Conservation (phyloP, 805 yeast genomes). For the Starmerella apis region DNA sequence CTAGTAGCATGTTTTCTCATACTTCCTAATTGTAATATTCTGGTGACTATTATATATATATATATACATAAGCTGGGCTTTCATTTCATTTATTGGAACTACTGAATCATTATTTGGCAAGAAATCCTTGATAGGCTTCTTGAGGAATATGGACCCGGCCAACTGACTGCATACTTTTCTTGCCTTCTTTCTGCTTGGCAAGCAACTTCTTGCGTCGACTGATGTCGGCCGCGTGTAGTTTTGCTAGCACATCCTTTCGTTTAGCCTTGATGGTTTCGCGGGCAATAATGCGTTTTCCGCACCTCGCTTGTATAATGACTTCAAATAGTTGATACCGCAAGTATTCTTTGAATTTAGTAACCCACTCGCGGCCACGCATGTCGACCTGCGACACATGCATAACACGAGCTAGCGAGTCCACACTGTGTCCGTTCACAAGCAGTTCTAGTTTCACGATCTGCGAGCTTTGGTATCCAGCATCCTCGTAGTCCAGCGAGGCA, state of each 20-base stretch:
- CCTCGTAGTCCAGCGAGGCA: slow-evolving; percentile 91
- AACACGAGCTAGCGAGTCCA: slow-evolving; percentile 86
- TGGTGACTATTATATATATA: not conserved
- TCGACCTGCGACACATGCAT: slow-evolving; percentile 75
- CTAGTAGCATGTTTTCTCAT: too few relatives aligned
- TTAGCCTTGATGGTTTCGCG: slow-evolving; percentile 89
- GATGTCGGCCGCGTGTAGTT: slow-evolving; percentile 85
- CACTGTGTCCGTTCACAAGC: slow-evolving; percentile 75
- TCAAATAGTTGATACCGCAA: slow-evolving; percentile 78
- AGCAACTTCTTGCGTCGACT: slow-evolving; percentile 80
- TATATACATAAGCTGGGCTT: not conserved
- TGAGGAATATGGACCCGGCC: slow-evolving; percentile 72
- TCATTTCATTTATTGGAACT: too few relatives aligned
- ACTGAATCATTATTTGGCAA: slow-evolving; percentile 29
- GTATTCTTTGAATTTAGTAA: slow-evolving; percentile 66
- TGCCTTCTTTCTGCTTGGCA: slow-evolving; percentile 87
- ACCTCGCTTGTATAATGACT: slow-evolving; percentile 83
- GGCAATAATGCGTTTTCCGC: slow-evolving; percentile 69
- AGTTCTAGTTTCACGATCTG: slow-evolving; percentile 81
- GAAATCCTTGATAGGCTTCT: slow-evolving; percentile 82
- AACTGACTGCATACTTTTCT: slow-evolving; percentile 65
- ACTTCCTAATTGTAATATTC: not conserved
- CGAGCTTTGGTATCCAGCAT: slow-evolving; percentile 70
- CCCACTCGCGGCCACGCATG: slow-evolving; percentile 68
- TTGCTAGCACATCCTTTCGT: slow-evolving; percentile 89